phyloP scores from a whole-genome alignment of 148 eudicot species.

The Spergularia bocconei region DNA sequence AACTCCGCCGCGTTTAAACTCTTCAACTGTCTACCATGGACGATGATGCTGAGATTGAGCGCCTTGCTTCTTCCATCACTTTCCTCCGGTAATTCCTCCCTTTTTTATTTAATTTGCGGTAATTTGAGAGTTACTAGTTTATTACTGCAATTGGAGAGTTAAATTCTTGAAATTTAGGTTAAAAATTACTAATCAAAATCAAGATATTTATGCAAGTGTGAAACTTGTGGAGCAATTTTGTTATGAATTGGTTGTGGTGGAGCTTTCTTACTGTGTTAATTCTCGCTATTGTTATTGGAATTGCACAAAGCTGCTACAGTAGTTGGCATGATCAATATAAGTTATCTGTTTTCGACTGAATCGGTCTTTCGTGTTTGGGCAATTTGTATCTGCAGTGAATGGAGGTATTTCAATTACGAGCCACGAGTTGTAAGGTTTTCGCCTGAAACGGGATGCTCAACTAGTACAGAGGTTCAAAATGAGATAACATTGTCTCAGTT shows the following conservation, averaged over 20 bases:
- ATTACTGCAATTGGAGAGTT: background rate
- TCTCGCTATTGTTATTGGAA: background rate
- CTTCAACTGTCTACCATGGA: background rate
- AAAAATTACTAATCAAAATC: background rate
- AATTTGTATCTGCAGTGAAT: constrained; percentile 51
- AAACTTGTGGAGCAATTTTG: background rate
- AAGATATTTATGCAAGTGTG: background rate
- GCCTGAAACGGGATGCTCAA: constrained; percentile 39
- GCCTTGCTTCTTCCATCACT: constrained; percentile 50
- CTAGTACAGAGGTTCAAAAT: constrained; percentile 33
- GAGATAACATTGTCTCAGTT: constrained; percentile 62
- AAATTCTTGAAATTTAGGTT: background rate
- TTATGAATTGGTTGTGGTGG: background rate
- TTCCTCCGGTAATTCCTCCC: constrained; percentile 52
- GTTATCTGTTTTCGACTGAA: background rate
- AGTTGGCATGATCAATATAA: background rate
- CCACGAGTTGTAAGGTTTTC: constrained; percentile 59
- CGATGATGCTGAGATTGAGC: constrained; percentile 42
- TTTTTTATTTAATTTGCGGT: background rate
- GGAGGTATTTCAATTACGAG: constrained; percentile 63
- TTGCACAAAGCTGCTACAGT: background rate
- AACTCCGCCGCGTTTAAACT: too few species aligned
- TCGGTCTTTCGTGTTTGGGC: constrained; percentile 1
- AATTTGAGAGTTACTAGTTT: background rate
- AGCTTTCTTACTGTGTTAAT: background rate